Evolutionary conservation across 148 eudicot genomes (phyloP), one percentile per base, ranked within the genome.

Genomic region (Chenopodium berlandieri): DNA sequence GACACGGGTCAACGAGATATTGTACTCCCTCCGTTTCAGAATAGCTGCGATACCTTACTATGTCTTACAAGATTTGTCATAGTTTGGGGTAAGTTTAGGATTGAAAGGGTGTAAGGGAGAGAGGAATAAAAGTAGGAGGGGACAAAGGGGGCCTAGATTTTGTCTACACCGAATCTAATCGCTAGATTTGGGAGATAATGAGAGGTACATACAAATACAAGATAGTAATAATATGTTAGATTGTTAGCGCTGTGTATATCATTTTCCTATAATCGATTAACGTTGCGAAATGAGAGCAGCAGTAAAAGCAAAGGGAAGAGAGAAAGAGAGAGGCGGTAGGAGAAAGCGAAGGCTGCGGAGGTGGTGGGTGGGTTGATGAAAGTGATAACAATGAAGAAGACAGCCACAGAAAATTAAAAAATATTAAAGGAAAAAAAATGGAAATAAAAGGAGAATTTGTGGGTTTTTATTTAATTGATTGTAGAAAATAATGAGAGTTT

Each of bases 141-240:
- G 47, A n/a, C 40, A 34, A 27, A 25, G 40, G 60, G 62, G 62
- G 17, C 20, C 22, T 4, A 58, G 75, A 77, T 62, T 72, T 78
- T 69, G 78, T 4, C 31, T 20, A 71, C 19, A 76, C 14, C 27
- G 76, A 78, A 85, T 85, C 87, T 78, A 85, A 68, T 56, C 25
- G 25, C 25, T 44, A 75, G 87, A 85, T 85, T 81, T 85, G 78
- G 48, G 54, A 65, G 40, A 64, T 54, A 32, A 68, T n/a, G 77
- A 77, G 50, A 67, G 74, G 32, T 22, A 40, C 44, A 40, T 12
- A 52, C 44, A 60, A 44, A 56, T 70, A 72, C 47, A 56, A 16
- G 46, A 31, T 9, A 68, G 1, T 40, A 40, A 40, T 37, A 40
- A 6, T 40, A 6, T 40, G 44, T 40, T 40, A 40, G 44, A 40